phyloP scores from a whole-genome alignment of 2,329 filamentous ascomycete species.

The Coniella vitis region DNA sequence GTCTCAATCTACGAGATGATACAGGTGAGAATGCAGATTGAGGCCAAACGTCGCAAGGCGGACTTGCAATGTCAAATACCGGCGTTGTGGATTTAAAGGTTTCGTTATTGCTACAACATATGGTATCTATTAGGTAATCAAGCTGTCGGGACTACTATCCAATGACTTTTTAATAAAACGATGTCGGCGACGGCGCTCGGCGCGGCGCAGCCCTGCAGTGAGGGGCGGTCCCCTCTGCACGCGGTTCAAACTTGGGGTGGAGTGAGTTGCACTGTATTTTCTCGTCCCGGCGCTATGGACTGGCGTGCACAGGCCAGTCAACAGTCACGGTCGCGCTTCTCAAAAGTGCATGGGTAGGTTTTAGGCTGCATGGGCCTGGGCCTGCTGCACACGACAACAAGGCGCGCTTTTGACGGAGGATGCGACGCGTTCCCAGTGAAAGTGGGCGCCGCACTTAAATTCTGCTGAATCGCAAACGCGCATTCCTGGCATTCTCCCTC shows the following conservation, averaged over 20 bases:
- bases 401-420: conserved; percentile 9
- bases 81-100: too few species aligned
- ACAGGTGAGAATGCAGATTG: too few species aligned
- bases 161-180: not conserved
- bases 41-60: too few species aligned
- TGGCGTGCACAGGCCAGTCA: conserved; percentile 12
- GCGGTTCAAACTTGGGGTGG: too few species aligned
- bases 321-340: conserved; percentile 12
- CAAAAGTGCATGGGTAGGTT: not conserved
- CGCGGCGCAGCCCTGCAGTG: not conserved
- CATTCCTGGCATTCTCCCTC: not conserved
- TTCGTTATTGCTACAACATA: not conserved
- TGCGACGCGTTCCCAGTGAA: conserved; percentile 6
- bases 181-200: not conserved
- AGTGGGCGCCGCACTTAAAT: conserved; percentile 13
- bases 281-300: conserved; percentile 2
- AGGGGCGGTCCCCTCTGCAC: not conserved
- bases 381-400: conserved; percentile 6
- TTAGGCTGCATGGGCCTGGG: conserved; percentile 9
- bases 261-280: conserved; percentile 4
- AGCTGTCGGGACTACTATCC: too few species aligned
- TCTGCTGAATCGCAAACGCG: conserved; percentile 8
- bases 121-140: too few species aligned
- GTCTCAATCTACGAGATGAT: too few species aligned
- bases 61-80: too few species aligned